Conservation (phyloP, 169 alveolate species). For the Cryptosporidium tyzzeri region DNA sequence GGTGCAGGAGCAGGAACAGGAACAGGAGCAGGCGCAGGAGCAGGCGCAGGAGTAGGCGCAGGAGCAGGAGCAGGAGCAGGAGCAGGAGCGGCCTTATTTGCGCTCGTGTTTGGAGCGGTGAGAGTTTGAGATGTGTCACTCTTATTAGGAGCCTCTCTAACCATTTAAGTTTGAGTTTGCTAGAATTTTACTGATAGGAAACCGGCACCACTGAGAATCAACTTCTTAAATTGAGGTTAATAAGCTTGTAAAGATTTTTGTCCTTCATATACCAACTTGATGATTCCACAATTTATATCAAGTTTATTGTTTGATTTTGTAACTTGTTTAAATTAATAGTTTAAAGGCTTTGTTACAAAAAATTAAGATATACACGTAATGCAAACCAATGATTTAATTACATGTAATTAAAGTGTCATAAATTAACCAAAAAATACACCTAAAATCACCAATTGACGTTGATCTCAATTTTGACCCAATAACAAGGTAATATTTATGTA, state of each 20-base stretch:
- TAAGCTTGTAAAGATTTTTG: neutral
- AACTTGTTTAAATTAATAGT: neutral
- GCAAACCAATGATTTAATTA: neutral
- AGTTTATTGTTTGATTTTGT: neutral
- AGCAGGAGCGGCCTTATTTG: neutral
- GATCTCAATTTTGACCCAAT: neutral
- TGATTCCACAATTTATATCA: neutral
- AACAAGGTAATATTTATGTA: neutral
- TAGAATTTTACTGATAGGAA: neutral
- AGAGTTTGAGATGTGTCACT: constrained; percentile 7
- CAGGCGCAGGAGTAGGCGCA: neutral
- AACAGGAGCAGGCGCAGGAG: no score
- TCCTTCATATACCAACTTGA: neutral
- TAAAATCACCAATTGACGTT: neutral
- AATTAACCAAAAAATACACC: neutral
- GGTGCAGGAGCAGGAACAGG: no score
- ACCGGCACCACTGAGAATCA: neutral
- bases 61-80: neutral
- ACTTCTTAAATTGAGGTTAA: neutral
- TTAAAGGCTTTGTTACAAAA: neutral
- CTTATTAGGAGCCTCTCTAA: neutral
- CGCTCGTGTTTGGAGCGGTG: neutral
- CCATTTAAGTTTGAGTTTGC: neutral
- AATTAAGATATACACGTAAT: neutral
- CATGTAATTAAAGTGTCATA: neutral